Evolutionary conservation across 768 basidiomycete genomes (phyloP).

Genomic region (Collybia nuda): DNA sequence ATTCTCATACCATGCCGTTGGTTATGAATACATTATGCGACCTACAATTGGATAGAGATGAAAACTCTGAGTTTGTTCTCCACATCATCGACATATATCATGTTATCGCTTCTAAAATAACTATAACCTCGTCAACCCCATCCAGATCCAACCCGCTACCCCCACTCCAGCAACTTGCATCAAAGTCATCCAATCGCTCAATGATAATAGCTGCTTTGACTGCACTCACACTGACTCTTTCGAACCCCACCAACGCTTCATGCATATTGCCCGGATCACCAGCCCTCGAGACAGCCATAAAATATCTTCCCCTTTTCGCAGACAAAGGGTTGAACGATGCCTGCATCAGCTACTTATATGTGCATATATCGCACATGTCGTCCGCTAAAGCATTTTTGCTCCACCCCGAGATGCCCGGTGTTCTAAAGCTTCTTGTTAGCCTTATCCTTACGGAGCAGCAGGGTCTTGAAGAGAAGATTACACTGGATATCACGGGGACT

Average conservation of each 20-base stretch:
- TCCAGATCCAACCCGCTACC: conserved; percentile 49
- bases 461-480: conserved; percentile 56
- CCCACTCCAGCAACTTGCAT: conserved; percentile 54
- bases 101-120: conserved; percentile 49
- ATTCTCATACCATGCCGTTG: conserved; percentile 63
- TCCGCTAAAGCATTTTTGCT: conserved; percentile 79
- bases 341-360: conserved; percentile 72
- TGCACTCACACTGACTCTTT: conserved; percentile 60
- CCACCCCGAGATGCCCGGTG: conserved; percentile 67
- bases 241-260: conserved; percentile 54
- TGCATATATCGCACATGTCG: conserved; percentile 69
- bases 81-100: conserved; percentile 73
- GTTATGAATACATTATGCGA: conserved; percentile 65
- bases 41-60: conserved; percentile 60
- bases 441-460: conserved; percentile 69
- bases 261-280: conserved; percentile 57
- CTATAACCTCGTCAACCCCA: conserved; percentile 30
- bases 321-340: conserved; percentile 73
- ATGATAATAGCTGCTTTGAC: conserved; percentile 68
- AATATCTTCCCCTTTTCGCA: conserved; percentile 69
- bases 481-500: conserved; percentile 59
- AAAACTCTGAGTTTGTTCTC: conserved; percentile 70
- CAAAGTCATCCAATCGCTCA: conserved; percentile 67
- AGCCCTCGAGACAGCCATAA: conserved; percentile 61
- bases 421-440: conserved; percentile 65